Evolutionary conservation across 2,329 filamentous ascomycete species (phyloP).

Genomic region (Tolypocladium tundrense): DNA sequence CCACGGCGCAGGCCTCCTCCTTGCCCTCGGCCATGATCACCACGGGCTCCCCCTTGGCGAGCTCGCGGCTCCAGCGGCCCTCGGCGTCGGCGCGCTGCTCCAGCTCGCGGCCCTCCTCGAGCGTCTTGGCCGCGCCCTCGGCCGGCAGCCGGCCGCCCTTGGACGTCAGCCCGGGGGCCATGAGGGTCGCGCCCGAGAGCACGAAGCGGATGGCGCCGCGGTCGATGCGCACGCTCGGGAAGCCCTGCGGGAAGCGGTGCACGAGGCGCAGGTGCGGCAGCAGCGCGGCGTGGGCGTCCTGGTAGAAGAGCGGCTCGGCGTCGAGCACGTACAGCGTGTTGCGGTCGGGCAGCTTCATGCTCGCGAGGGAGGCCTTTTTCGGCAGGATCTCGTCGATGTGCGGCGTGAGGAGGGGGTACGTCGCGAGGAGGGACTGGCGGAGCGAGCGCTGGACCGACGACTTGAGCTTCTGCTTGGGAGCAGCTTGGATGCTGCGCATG

Average conservation of each 20-base stretch:
- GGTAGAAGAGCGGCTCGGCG: conserved; percentile 76
- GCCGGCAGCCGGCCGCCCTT: conserved; percentile 70
- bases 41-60: conserved; percentile 74
- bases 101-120: conserved; percentile 31
- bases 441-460: conserved; percentile 86
- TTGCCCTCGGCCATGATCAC: conserved; percentile 91
- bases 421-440: conserved; percentile 69
- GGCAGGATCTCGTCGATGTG: conserved; percentile 91
- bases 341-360: conserved; percentile 87
- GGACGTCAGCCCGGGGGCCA: conserved; percentile 88
- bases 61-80: conserved; percentile 52
- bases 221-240: conserved; percentile 82
- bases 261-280: conserved; percentile 84
- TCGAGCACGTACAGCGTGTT: conserved; percentile 81
- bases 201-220: conserved; percentile 96
- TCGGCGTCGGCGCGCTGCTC: conserved; percentile 34
- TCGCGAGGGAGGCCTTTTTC: conserved; percentile 84
- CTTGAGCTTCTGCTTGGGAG: conserved; percentile 92
- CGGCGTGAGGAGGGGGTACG: conserved; percentile 76
- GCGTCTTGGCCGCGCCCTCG: conserved; percentile 21
- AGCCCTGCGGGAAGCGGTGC: conserved; percentile 77
- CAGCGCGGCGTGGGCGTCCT: conserved; percentile 63
- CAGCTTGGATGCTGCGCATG: conserved; percentile 53
- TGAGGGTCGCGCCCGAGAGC: conserved; percentile 82
- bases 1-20: conserved; percentile 80